A percentile compares a stretch with the other conserved stretches of the same genome.
These are phyloP conservation scores for Tulasnella sp. DNA, from an alignment of 768 basidiomycete species.

Conservation along the genomic window DNA sequence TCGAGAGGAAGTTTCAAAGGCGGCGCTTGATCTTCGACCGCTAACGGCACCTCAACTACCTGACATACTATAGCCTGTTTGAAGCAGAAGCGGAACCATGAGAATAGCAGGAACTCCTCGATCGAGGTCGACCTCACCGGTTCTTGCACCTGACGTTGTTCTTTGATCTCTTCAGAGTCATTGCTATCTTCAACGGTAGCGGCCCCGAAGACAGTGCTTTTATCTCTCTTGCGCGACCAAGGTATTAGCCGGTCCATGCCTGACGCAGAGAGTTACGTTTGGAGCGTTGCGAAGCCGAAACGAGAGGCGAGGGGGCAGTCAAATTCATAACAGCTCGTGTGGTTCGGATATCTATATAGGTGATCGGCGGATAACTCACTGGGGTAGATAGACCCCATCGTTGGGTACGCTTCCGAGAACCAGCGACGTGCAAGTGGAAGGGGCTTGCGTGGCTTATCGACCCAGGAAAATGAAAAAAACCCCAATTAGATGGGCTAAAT, in stretches of 20 bases:
- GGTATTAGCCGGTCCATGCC: neutral
- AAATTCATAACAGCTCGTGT: neutral
- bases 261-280: neutral
- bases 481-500: neutral
- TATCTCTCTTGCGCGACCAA: neutral
- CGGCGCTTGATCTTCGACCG: neutral
- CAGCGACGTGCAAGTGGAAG: neutral
- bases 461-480: neutral
- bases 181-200: neutral
- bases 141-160: neutral
- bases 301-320: neutral
- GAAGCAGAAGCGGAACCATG: neutral
- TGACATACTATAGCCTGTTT: neutral
- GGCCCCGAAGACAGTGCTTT: neutral
- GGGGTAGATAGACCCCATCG: neutral
- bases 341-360: neutral
- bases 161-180: neutral
- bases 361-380: too few relatives aligned
- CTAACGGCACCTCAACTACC: neutral
- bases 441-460: neutral
- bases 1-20: neutral
- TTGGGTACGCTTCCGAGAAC: neutral
- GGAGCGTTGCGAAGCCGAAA: neutral
- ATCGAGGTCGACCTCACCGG: neutral
- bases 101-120: neutral